These are phyloP conservation scores for Coccomyxa sp. DNA, from an alignment of 139 green algal genomes.

Conservation along the genomic window DNA sequence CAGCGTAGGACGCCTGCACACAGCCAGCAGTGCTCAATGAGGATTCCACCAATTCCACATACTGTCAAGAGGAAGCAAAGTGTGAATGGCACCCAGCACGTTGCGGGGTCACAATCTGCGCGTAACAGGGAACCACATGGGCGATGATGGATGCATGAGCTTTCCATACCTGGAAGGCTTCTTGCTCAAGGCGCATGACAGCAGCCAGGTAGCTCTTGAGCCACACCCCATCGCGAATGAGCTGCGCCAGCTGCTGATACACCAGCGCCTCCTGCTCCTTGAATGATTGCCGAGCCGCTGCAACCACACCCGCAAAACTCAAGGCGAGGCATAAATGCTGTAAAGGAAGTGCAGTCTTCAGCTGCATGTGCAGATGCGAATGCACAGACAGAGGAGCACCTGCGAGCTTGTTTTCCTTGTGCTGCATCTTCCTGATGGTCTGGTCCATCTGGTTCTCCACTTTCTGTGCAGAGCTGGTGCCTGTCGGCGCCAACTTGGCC, in stretches of 20 bases:
- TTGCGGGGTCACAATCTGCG: not conserved
- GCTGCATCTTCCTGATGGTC: slow-evolving; percentile 55
- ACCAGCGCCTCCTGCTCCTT: slow-evolving; percentile 76
- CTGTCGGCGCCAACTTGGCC: slow-evolving; percentile 38
- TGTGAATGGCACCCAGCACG: too few relatives aligned
- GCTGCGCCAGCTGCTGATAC: slow-evolving; percentile 75
- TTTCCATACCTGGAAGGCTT: slow-evolving; percentile 35
- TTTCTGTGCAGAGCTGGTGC: slow-evolving; percentile 34
- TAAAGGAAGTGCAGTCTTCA: too few relatives aligned
- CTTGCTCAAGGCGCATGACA: slow-evolving; percentile 59
- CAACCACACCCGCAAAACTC: not conserved
- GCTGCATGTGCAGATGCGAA: too few relatives aligned
- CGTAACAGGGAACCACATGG: not conserved
- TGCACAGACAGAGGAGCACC: slow-evolving; percentile 26
- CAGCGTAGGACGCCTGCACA: not conserved
- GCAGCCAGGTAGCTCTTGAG: slow-evolving; percentile 74
- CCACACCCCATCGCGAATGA: slow-evolving; percentile 78
- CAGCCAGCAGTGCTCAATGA: not conserved
- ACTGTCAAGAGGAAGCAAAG: too few relatives aligned
- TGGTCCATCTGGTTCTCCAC: slow-evolving; percentile 69
- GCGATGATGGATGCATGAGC: not conserved
- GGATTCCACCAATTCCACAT: not conserved
- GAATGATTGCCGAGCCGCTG: slow-evolving; percentile 62
- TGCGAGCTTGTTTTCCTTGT: slow-evolving; percentile 78
- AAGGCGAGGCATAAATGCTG: too few relatives aligned